Percentiles rank a stretch among this genome's conserved stretches.
Evolutionary conservation across 805 yeast genomes (phyloP).

Genomic region (Priceomyces fermenticarens): DNA sequence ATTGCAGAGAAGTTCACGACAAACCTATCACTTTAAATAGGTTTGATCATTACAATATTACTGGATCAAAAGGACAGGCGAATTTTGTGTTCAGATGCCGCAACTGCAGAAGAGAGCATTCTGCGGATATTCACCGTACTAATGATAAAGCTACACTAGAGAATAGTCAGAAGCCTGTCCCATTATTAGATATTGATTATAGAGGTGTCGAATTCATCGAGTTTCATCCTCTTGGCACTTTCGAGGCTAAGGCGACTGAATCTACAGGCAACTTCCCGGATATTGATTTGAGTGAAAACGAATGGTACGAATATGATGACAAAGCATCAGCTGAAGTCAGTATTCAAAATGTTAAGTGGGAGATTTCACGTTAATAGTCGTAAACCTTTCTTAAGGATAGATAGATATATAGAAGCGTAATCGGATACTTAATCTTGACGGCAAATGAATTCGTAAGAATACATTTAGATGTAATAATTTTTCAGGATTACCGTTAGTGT

Average conservation of each 20-base stretch:
- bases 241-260: conserved; percentile 53
- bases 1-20: conserved; percentile 74
- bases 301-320: conserved; percentile 96
- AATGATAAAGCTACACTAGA: conserved; percentile 35
- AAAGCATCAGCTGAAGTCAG: conserved; percentile 76
- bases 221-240: conserved; percentile 66
- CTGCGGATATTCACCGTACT: conserved; percentile 32
- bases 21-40: conserved; percentile 68
- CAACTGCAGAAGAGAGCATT: conserved; percentile 49
- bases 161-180: conserved; percentile 33
- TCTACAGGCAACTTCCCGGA: conserved; percentile 53
- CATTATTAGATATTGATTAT: conserved; percentile 69
- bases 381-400: not conserved
- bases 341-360: conserved; percentile 71
- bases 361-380: conserved; percentile 35
- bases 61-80: conserved; percentile 79
- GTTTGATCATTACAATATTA: conserved; percentile 60
- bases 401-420: not conserved
- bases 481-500: too few relatives aligned
- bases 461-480: too few relatives aligned
- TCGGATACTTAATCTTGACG: too few relatives aligned
- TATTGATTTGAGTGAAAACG: conserved; percentile 72
- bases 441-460: too few relatives aligned
- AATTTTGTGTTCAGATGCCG: conserved; percentile 77
- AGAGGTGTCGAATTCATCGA: conserved; percentile 77